Conservation (phyloP, 2,329 filamentous ascomycete species). For the Arthrobotrys sinensis region DNA sequence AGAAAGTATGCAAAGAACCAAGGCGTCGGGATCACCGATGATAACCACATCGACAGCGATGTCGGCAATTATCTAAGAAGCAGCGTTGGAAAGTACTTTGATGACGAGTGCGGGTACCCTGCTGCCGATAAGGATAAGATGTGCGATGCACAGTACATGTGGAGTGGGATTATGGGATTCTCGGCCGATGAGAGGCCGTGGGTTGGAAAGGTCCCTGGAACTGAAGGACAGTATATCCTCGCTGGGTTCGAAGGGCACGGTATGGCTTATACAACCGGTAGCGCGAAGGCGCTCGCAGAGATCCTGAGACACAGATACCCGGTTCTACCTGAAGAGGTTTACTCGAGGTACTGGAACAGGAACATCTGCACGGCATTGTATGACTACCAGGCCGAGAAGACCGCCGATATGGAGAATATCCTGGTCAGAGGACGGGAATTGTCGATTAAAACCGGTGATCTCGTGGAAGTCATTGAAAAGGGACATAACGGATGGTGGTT, state of each 20-base stretch:
- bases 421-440: conserved; percentile 25
- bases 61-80: conserved; percentile 74
- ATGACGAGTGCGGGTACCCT: conserved; percentile 65
- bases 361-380: conserved; percentile 52
- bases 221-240: conserved; percentile 74
- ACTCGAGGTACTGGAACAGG: conserved; percentile 56
- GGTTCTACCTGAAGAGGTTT: conserved; percentile 49
- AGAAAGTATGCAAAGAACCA: conserved; percentile 73
- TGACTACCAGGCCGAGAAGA: conserved; percentile 26
- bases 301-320: conserved; percentile 60
- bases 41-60: conserved; percentile 72
- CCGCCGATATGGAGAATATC: background rate
- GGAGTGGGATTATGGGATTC: conserved; percentile 87
- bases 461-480: conserved; percentile 56
- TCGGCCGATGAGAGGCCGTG: conserved; percentile 78
- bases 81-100: conserved; percentile 69
- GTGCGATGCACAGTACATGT: conserved; percentile 71
- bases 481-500: conserved; percentile 60
- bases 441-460: conserved; percentile 33
- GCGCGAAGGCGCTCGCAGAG: conserved; percentile 62
- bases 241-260: conserved; percentile 82
- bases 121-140: conserved; percentile 67
- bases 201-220: conserved; percentile 77
- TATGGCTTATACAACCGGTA: conserved; percentile 63
- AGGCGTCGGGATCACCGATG: conserved; percentile 74